phyloP scores from a whole-genome alignment of 2,329 filamentous ascomycete genomes.

The Daldinia sp. region DNA sequence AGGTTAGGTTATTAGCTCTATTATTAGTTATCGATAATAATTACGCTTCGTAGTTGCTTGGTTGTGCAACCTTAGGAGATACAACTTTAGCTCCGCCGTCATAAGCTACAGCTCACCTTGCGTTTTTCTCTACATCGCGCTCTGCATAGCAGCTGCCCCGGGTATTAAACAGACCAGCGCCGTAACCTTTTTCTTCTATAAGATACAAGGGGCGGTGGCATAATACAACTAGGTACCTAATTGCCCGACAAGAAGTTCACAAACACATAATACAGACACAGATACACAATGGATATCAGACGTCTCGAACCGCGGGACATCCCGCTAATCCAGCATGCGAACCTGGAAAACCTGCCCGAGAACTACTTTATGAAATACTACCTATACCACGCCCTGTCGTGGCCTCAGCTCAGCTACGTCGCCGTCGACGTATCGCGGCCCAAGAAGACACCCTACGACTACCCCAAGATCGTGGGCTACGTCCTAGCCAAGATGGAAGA shows the following conservation, averaged over 20 bases:
- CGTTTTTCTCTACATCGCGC: not conserved
- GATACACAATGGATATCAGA: constrained; percentile 81
- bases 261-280: constrained; percentile 36
- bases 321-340: constrained; percentile 94
- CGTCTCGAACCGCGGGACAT: constrained; percentile 84
- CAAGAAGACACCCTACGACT: constrained; percentile 80
- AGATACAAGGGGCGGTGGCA: not conserved
- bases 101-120: not conserved
- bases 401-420: constrained; percentile 96
- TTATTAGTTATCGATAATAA: not conserved
- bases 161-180: not conserved
- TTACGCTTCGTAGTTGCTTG: not conserved
- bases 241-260: not conserved
- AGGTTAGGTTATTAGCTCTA: no score
- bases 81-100: not conserved
- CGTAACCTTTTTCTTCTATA: not conserved
- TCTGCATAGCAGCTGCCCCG: not conserved
- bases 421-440: constrained; percentile 90
- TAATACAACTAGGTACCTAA: not conserved
- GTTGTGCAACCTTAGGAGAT: not conserved
- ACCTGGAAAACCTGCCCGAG: constrained; percentile 98
- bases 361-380: constrained; percentile 99
- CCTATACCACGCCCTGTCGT: constrained; percentile 97
- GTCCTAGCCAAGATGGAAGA: constrained; percentile 99
- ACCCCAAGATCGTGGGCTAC: constrained; percentile 97